Conservation (phyloP, 1,284 basidiomycete species). For the Waitea zeae region DNA sequence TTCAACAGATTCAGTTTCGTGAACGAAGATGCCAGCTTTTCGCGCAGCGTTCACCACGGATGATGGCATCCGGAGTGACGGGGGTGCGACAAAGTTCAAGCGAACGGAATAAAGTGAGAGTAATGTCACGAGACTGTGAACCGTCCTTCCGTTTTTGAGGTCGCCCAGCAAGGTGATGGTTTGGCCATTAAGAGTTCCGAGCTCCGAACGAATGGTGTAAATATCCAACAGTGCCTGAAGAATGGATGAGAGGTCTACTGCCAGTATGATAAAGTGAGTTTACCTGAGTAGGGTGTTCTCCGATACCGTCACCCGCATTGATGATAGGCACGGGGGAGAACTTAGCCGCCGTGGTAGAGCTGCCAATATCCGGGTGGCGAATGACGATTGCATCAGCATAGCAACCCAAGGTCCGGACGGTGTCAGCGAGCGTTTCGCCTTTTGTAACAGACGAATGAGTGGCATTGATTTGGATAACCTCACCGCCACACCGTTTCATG, state of each 20-base stretch:
- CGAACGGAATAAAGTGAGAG: slow-evolving; percentile 88
- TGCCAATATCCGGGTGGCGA: slow-evolving; percentile 88
- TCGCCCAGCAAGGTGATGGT: slow-evolving; percentile 93
- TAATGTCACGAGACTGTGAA: slow-evolving; percentile 89
- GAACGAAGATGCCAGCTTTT: slow-evolving; percentile 67
- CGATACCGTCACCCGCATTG: slow-evolving; percentile 94
- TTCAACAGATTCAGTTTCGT: slow-evolving; percentile 74
- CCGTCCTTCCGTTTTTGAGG: slow-evolving; percentile 95
- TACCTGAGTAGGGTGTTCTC: slow-evolving; percentile 95
- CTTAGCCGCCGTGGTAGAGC: slow-evolving; percentile 82
- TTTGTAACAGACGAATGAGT: slow-evolving; percentile 84
- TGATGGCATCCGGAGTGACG: slow-evolving; percentile 84
- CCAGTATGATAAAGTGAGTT: slow-evolving; percentile 8
- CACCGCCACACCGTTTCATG: slow-evolving; percentile 95
- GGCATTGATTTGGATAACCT: slow-evolving; percentile 75
- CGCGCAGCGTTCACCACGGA: slow-evolving; percentile 71
- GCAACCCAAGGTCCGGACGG: slow-evolving; percentile 87
- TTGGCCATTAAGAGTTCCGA: slow-evolving; percentile 94
- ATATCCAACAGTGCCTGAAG: slow-evolving; percentile 77
- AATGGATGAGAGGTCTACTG: slow-evolving; percentile 2
- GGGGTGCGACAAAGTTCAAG: slow-evolving; percentile 92
- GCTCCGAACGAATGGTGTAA: slow-evolving; percentile 95
- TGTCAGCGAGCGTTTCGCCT: slow-evolving; percentile 90
- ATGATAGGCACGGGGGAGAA: slow-evolving; percentile 90
- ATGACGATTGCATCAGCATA: slow-evolving; percentile 94